Evolutionary conservation across 345 rosid species (phyloP).

Genomic region (Gossypium arboreum): DNA sequence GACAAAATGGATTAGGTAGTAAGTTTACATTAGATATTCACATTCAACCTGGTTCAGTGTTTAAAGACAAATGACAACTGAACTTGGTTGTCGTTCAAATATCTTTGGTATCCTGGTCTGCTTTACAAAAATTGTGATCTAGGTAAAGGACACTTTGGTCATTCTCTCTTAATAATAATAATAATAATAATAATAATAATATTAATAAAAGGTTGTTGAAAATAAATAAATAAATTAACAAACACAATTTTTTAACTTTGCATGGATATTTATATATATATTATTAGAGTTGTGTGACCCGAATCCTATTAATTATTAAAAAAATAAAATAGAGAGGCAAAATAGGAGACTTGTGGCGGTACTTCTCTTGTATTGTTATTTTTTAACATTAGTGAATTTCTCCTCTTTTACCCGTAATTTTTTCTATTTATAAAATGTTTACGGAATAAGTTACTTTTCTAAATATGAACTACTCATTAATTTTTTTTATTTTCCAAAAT

Average conservation of each 20-base stretch:
- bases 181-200: too few relatives aligned
- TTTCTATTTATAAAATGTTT: too few relatives aligned
- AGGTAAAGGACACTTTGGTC: constrained; percentile 14
- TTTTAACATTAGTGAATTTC: too few relatives aligned
- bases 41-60: constrained; percentile 24
- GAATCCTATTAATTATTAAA: accelerated
- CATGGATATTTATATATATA: too few relatives aligned
- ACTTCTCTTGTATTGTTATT: too few relatives aligned
- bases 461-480: too few relatives aligned
- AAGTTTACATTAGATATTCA: constrained; percentile 28
- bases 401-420: accelerated
- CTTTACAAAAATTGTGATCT: constrained; percentile 13
- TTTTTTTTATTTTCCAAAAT: too few relatives aligned
- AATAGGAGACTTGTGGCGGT: accelerated
- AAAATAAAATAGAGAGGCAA: too few relatives aligned
- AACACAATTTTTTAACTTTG: too few relatives aligned
- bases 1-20: constrained; percentile 28
- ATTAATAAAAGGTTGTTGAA: neutral
- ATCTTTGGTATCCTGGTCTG: neutral
- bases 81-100: constrained; percentile 6
- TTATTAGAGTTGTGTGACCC: too few relatives aligned
- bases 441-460: too few relatives aligned
- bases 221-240: neutral
- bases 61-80: constrained; percentile 24
- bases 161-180: neutral